Conservation (phyloP, 2,329 filamentous ascomycete genomes). For the Aspergillus aculeatinus region DNA sequence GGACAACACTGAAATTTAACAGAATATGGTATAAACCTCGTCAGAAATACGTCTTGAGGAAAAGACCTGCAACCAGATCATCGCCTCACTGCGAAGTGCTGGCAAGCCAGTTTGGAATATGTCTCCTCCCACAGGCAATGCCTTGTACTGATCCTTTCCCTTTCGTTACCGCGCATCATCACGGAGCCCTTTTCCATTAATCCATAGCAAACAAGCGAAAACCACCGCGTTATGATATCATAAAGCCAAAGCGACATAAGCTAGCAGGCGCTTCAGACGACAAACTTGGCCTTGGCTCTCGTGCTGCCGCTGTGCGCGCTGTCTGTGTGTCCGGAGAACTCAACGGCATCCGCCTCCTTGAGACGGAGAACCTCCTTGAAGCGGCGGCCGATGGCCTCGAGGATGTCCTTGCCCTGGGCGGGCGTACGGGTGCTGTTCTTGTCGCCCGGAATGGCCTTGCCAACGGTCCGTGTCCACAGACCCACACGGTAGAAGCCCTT, state of each 20-base stretch:
- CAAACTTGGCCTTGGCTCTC: constrained; percentile 91
- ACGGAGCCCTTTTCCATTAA: constrained; percentile 16
- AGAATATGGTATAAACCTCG: constrained; percentile 28
- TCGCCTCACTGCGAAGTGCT: constrained; percentile 27
- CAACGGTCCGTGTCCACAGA: constrained; percentile 93
- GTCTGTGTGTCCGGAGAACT: constrained; percentile 97
- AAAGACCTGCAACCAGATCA: constrained; percentile 32
- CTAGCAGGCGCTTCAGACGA: constrained; percentile 58
- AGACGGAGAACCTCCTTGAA: constrained; percentile 93
- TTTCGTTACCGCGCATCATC: constrained; percentile 20
- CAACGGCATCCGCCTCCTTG: constrained; percentile 72
- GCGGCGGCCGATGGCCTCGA: constrained; percentile 78
- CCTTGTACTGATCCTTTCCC: constrained; percentile 16
- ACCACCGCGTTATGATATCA: constrained; percentile 19
- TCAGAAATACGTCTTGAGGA: constrained; percentile 32
- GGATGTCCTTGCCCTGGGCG: constrained; percentile 81
- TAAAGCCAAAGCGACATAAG: constrained; percentile 14
- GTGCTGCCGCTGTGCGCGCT: constrained; percentile 90
- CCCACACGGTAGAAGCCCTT: constrained; percentile 98
- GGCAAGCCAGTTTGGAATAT: constrained; percentile 4
- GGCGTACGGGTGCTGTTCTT: constrained; percentile 70
- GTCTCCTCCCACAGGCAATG: constrained; percentile 9
- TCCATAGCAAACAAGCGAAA: constrained; percentile 15
- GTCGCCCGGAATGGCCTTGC: constrained; percentile 75
- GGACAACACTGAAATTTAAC: constrained; percentile 18